Conservation (phyloP, 768 basidiomycete species). For the Rubroboletus pulcherrimus region DNA sequence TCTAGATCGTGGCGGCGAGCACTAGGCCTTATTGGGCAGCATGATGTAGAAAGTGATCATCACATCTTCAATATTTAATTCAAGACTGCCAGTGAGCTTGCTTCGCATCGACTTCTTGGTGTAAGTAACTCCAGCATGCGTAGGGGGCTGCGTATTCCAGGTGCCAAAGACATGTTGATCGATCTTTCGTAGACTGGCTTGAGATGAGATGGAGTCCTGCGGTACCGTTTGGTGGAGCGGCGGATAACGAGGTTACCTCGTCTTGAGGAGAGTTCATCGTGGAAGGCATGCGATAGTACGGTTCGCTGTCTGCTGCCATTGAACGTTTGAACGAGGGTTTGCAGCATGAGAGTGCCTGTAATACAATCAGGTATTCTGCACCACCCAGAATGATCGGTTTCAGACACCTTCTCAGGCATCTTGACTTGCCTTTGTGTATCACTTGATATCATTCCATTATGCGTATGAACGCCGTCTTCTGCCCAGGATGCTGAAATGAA, state of each 20-base stretch:
- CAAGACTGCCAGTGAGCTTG: background rate
- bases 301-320: background rate
- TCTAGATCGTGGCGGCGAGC: slow-evolving; percentile 15
- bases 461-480: slow-evolving; percentile 20
- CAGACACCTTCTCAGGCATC: background rate
- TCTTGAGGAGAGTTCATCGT: background rate
- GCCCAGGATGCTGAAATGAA: slow-evolving; percentile 13
- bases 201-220: background rate
- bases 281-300: background rate
- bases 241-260: background rate
- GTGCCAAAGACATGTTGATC: background rate
- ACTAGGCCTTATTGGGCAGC: slow-evolving; percentile 1
- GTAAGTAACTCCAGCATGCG: background rate
- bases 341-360: background rate
- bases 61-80: slow-evolving; percentile 1
- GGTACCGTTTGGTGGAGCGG: background rate
- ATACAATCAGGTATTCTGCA: background rate
- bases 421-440: background rate
- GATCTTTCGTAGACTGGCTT: background rate
- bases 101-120: background rate
- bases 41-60: background rate
- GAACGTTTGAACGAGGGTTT: background rate
- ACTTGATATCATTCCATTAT: slow-evolving; percentile 1
- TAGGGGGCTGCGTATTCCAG: background rate
- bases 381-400: background rate